Evolutionary conservation across 768 basidiomycete genomes (phyloP), one percentile per base, ranked within the genome.

Genomic region (Holtermannia corniformis): DNA sequence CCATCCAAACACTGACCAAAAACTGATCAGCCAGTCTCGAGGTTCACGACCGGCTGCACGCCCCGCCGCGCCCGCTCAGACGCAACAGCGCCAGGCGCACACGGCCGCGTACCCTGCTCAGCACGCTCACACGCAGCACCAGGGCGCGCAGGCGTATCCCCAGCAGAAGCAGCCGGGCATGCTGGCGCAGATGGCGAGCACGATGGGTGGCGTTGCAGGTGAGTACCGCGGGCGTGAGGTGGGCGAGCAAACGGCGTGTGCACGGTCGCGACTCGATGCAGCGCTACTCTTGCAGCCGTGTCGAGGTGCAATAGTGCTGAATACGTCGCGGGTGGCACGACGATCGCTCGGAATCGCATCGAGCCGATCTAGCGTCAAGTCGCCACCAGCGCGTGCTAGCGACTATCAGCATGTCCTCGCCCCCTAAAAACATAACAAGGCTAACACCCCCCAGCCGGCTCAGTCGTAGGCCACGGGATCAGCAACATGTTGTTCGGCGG

Each of bases 401-500:
- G n/a, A n/a, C n/a, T n/a, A n/a, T n/a, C n/a, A n/a, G n/a, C n/a
- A n/a, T n/a, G n/a, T n/a, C n/a, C n/a, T n/a, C n/a, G n/a, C n/a
- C n/a, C n/a, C n/a, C n/a, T n/a, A n/a, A n/a, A n/a, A n/a, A n/a
- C n/a, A n/a, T n/a, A n/a, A n/a, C n/a, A n/a, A n/a, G n/a, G 48
- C 28, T 32, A 11, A 10, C 26, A 20, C 28, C 11, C 21, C 21
- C 7, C 28, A 49, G 68, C 68, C 14, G 71, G 71, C 49, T 67
- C 65, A 13, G 71, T 72, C 28, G 65, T 72, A n/a, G 71, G 71
- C 12, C 71, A 72, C 51, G 71, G 71, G 23, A 72, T 72, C 54
- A 49, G 44, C 22, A 68, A 64, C 51, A 72, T 72, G 70, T 54
- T 72, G 3, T 72, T 72, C 46, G 71, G 71, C 22, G 65, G 64